Base-by-base conservation (phyloP, 176 grass and related monocot genomes). In the Musa acuminata region DNA sequence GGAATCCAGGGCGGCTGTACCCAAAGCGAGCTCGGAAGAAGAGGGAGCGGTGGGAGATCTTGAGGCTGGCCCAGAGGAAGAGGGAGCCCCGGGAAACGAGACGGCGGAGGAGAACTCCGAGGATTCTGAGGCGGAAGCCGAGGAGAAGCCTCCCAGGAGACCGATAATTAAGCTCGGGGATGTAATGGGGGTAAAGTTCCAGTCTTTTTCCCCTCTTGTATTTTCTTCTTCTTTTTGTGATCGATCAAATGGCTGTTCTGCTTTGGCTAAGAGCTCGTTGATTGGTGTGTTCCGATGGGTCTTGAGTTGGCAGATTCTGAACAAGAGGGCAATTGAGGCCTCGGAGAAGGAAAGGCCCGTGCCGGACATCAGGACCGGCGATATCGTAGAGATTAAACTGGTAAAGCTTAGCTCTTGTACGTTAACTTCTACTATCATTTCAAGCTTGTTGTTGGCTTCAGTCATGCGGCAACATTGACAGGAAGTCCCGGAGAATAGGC, bases 371-470 rank as follows among this genome's bases (percentile, higher is more conserved):
- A 94, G 84, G 80, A 85, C 91, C 0, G 91, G 96, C 5, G 96
- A 99, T 79, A 86, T 99, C 60, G 89, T 99, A 21, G 86, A 99
- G 76, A 89, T 99, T 80, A 95, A 86, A 85, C 83, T 94, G 88
- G 96, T 99, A 81, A 89, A 62, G 20, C 26, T 72, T 54, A 8
- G 63, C 14, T 17, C 35, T 73, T 68, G 57, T 68, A 20, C 2
- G 54, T n/a, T 11, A 76, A 77, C 70, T 25, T 72, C 26, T 4
- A 11, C 71, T 62, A 59, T 53, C 71, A 25, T 64, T 81, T 43
- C 43, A 51, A 51, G 55, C 74, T 81, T 69, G 51, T 13, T 63
- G 63, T 54, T 48, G 62, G 21, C 67, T 79, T 24, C 78, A 55
- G 24, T 73, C 11, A 4, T 21, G 24, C 52, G 64, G 79, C 52